Percentiles rank a stretch among this genome's conserved stretches.
Conservation (phyloP, 345 rosid species). For the Bretschneidera sinensis region DNA sequence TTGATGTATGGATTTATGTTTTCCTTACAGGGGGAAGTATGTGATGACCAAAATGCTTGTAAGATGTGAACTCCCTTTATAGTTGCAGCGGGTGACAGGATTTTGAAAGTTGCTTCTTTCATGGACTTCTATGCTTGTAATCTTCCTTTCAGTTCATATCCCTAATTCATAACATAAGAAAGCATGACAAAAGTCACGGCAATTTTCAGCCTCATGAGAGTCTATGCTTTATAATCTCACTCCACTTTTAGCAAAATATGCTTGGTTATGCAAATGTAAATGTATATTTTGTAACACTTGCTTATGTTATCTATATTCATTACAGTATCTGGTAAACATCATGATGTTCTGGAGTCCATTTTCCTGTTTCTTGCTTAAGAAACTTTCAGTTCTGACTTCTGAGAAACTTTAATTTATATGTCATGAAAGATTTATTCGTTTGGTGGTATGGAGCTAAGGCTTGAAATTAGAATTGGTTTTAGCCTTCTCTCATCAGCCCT, state of each 20-base stretch:
- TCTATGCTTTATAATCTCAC: not conserved
- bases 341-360: not conserved
- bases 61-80: slow-evolving; percentile 33
- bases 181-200: not conserved
- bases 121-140: not conserved
- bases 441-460: no score
- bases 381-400: not conserved
- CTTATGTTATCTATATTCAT: not conserved
- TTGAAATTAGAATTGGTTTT: no score
- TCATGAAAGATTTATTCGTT: not conserved
- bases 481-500: not conserved
- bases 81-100: not conserved
- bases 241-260: no score
- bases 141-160: not conserved
- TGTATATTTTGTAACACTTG: not conserved
- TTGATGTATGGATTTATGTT: not conserved
- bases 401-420: not conserved
- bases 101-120: not conserved
- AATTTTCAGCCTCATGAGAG: not conserved
- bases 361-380: not conserved
- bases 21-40: slow-evolving; percentile 50
- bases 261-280: not conserved
- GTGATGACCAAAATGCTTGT: slow-evolving; percentile 42
- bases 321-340: not conserved
- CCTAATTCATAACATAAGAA: not conserved